phyloP scores from a whole-genome alignment of 345 rosid species.

The Camelina laxa region DNA sequence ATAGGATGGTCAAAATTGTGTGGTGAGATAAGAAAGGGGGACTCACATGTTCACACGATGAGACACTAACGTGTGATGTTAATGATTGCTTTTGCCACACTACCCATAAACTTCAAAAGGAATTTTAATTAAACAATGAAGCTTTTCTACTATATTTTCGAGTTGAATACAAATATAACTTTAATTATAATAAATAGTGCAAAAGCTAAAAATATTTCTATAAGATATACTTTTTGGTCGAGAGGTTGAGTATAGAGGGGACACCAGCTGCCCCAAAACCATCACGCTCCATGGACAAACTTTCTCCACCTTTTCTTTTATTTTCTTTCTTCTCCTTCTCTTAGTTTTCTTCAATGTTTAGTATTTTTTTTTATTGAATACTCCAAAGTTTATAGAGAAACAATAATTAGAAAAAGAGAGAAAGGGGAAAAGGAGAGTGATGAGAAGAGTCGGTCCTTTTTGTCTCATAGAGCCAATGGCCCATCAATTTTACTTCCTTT shows the following conservation, averaged over 20 bases:
- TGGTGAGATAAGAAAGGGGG: conserved; percentile 43
- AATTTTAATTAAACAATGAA: neutral
- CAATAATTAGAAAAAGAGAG: conserved; percentile 20
- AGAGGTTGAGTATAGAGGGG: conserved; percentile 51
- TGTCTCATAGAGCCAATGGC: conserved; percentile 49
- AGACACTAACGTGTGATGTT: conserved; percentile 48
- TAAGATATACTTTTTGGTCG: conserved; percentile 46
- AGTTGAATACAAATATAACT: conserved; percentile 30
- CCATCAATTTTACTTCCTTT: conserved; percentile 49
- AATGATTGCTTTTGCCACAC: conserved; percentile 45
- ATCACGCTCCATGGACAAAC: conserved; percentile 51
- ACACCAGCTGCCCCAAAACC: conserved; percentile 45
- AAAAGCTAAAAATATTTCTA: conserved; percentile 39
- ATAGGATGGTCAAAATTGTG: conserved; percentile 47
- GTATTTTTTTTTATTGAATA: conserved; percentile 9
- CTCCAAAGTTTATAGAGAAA: conserved; percentile 18
- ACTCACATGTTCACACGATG: conserved; percentile 48
- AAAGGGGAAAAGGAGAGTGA: conserved; percentile 42
- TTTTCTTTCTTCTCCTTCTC: conserved; percentile 26
- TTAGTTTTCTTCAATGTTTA: conserved; percentile 38
- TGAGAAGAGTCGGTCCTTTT: conserved; percentile 50
- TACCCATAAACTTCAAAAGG: conserved; percentile 38
- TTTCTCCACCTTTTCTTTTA: conserved; percentile 31
- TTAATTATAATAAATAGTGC: conserved; percentile 38
- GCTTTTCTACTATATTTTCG: conserved; percentile 1